Evolutionary conservation across 768 basidiomycete genomes (phyloP), one percentile per base, ranked within the genome.

Genomic region (Psilocybe sp.): DNA sequence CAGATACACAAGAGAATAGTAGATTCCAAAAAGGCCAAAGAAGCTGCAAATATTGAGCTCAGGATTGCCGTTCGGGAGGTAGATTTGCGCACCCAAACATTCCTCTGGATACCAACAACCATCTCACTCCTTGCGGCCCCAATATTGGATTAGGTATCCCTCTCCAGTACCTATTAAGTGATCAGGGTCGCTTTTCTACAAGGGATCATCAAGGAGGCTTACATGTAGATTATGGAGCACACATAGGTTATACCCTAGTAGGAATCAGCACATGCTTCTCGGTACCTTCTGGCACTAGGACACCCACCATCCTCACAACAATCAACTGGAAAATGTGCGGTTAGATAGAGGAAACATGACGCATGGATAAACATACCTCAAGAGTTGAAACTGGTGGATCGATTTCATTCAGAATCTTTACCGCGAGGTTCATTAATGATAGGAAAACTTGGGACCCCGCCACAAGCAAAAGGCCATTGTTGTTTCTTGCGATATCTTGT

Each of bases 1-100:
- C 3, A 93, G 76, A 64, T 85, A 89, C 64, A 82, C 75, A 9
- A 92, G 68, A 1, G 87, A 81, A 59, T 80, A 86, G 63, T 87
- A 88, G n/a, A 80, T 69, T 12, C 84, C 81, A 49, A 80, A 81
- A 5, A 91, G 66, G 3, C 84, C 85, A 46, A 89, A 77, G 63
- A 91, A 95, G 2, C 86, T 89, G 49, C 5, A 31, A 18, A 20
- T 20, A 19, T 14, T 15, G 31, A 23, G 34, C 34, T 5, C 46
- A 41, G 20, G 12, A 44, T 7, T 28, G 23, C 16, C 19, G 7
- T 14, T 40, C 42, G 20, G 20, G 37, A 19, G 39, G 5, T 15
- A 5, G 16, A 2, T 13, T 32, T 1, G 47, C 47, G 12, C 50
- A 86, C 80, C 88, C 89, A 15, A 75, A 67, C 50, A 85, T 65